Conservation (phyloP, 768 basidiomycete species). For the Termitomyces bulborhizus region DNA sequence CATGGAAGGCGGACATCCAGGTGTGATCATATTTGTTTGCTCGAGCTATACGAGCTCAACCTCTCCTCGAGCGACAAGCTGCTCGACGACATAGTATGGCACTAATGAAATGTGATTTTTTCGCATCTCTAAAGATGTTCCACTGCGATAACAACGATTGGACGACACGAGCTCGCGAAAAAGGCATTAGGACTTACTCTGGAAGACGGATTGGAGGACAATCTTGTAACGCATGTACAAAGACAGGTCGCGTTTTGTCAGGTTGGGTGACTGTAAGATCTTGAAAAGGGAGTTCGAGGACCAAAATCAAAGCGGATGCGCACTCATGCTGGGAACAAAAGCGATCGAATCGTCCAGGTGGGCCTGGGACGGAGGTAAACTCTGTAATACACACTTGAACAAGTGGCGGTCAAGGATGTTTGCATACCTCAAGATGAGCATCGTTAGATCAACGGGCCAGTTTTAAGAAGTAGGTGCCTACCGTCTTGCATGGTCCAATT, state of each 20-base stretch:
- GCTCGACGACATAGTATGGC: slow-evolving; percentile 71
- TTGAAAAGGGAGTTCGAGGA: neutral
- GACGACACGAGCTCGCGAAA: neutral
- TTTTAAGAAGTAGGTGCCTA: slow-evolving; percentile 20
- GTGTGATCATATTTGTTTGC: neutral
- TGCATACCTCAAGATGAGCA: slow-evolving; percentile 50
- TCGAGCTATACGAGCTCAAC: slow-evolving; percentile 62
- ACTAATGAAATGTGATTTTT: slow-evolving; percentile 80
- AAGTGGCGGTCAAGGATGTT: slow-evolving; percentile 74
- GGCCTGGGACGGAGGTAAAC: slow-evolving; percentile 71
- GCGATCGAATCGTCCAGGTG: slow-evolving; percentile 69
- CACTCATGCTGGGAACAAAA: slow-evolving; percentile 74
- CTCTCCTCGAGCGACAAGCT: slow-evolving; percentile 64
- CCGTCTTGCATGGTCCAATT: slow-evolving; percentile 78
- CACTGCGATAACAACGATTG: slow-evolving; percentile 29
- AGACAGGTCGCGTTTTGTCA: slow-evolving; percentile 70
- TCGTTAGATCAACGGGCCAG: neutral
- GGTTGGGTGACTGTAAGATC: slow-evolving; percentile 61
- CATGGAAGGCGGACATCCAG: slow-evolving; percentile 2
- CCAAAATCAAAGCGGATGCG: slow-evolving; percentile 19
- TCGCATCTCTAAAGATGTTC: slow-evolving; percentile 64
- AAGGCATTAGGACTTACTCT: slow-evolving; percentile 43
- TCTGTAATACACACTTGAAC: slow-evolving; percentile 72
- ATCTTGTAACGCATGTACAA: slow-evolving; percentile 68
- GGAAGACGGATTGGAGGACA: slow-evolving; percentile 66